A percentile compares a stretch with the other conserved stretches of the same genome.
Evolutionary conservation across 495 filamentous ascomycete genomes (phyloP).

Genomic region (Sporormia fimetaria): DNA sequence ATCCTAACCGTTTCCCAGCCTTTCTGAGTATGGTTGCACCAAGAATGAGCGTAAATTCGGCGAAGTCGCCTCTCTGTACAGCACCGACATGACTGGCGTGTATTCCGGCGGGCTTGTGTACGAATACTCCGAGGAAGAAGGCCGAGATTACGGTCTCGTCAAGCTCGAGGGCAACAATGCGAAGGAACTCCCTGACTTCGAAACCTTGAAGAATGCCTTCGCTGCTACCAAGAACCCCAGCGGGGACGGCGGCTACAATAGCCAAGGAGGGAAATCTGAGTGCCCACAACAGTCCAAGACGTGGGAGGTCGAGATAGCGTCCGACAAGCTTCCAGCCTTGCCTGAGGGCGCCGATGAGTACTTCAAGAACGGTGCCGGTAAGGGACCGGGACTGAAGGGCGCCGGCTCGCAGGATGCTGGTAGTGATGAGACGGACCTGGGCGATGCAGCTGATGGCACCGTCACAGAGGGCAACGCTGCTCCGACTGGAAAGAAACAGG

Average conservation of each 20-base stretch:
- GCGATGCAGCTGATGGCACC: constrained; percentile 28
- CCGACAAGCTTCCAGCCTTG: constrained; percentile 60
- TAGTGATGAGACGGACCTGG: constrained; percentile 48
- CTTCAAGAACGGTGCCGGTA: constrained; percentile 63
- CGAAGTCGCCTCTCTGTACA: constrained; percentile 74
- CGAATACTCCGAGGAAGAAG: constrained; percentile 82
- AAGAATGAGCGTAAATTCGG: constrained; percentile 68
- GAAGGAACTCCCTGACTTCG: constrained; percentile 51
- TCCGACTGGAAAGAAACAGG: background rate
- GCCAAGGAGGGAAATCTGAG: constrained; percentile 47
- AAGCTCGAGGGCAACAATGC: constrained; percentile 46
- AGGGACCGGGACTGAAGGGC: constrained; percentile 58
- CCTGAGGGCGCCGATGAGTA: constrained; percentile 55
- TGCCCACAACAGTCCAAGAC: constrained; percentile 59
- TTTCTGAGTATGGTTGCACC: constrained; percentile 90
- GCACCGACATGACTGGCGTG: constrained; percentile 70
- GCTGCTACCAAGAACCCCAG: constrained; percentile 49
- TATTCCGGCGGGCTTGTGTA: constrained; percentile 96
- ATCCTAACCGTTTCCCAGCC: constrained; percentile 33
- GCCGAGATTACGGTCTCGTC: constrained; percentile 67
- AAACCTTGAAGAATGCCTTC: constrained; percentile 54
- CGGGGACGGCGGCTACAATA: constrained; percentile 68
- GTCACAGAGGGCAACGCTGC: constrained; percentile 1
- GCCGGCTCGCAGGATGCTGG: constrained; percentile 61
- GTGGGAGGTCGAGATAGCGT: constrained; percentile 57